A percentile compares a stretch with the other conserved stretches of the same genome.
Conservation (phyloP, 1,284 basidiomycete genomes). For the Cutaneotrichosporon sp. region DNA sequence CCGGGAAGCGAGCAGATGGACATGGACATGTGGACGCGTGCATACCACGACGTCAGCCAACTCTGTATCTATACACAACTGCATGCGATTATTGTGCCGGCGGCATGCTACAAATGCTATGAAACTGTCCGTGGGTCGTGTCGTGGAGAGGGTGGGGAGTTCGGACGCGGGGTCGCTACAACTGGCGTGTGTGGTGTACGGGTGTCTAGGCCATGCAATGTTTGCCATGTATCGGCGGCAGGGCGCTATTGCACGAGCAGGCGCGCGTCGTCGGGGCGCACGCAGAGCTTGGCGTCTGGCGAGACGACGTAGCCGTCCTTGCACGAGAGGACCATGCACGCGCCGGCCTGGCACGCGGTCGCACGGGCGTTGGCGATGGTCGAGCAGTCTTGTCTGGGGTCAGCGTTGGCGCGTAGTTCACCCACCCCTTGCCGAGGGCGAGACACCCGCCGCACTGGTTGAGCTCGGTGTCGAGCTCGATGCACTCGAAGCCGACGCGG, state of each 20-base stretch:
- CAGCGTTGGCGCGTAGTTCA: neutral
- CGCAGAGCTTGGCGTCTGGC: slow-evolving; percentile 43
- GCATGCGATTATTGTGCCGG: too few species aligned
- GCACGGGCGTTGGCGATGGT: slow-evolving; percentile 48
- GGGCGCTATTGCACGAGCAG: neutral
- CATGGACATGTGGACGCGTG: too few species aligned
- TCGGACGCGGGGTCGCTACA: too few species aligned
- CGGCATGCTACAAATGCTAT: too few species aligned
- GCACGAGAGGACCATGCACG: slow-evolving; percentile 50
- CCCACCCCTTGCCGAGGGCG: slow-evolving; percentile 52
- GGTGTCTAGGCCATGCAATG: too few species aligned
- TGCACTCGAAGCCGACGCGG: slow-evolving; percentile 54
- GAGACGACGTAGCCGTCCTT: slow-evolving; percentile 50
- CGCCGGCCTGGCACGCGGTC: slow-evolving; percentile 47
- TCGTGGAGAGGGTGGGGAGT: too few species aligned
- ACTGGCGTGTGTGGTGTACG: too few species aligned
- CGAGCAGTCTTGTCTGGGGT: slow-evolving; percentile 52
- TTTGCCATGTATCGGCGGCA: too few species aligned
- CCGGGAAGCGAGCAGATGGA: too few species aligned
- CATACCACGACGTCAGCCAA: too few species aligned
- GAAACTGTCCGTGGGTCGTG: too few species aligned
- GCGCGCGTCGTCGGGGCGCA: slow-evolving; percentile 9
- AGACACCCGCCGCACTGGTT: slow-evolving; percentile 54
- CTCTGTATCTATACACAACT: too few species aligned
- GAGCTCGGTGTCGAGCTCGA: slow-evolving; percentile 52